Percentiles rank a stretch among this genome's conserved stretches.
Evolutionary conservation across 257 asterid species (phyloP).

Genomic region (Capsicum pubescens): DNA sequence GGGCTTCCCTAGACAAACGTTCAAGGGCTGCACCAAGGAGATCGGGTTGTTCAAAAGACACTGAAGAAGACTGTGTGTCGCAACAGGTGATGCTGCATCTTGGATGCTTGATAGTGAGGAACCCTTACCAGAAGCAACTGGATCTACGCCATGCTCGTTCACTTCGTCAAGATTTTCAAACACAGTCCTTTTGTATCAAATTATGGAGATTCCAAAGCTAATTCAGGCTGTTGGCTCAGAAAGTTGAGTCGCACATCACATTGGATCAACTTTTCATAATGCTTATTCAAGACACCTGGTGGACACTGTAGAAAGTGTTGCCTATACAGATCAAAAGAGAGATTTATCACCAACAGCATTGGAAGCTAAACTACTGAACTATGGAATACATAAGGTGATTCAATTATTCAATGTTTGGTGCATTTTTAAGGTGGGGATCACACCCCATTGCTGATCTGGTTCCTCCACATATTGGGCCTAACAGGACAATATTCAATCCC

Average conservation of each 20-base stretch:
- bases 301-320: conserved; percentile 70
- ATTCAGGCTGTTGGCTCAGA: conserved; percentile 69
- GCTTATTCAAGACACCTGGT: conserved; percentile 70
- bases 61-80: conserved; percentile 50
- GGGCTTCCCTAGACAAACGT: conserved; percentile 46
- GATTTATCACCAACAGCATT: conserved; percentile 8
- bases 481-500: not conserved
- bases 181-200: conserved; percentile 55
- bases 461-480: not conserved
- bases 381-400: conserved; percentile 4
- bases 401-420: not conserved
- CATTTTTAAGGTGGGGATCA: conserved; percentile 23
- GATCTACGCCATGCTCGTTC: conserved; percentile 40
- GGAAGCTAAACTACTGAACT: not conserved
- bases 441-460: not conserved
- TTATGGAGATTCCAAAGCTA: conserved; percentile 55
- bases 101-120: conserved; percentile 49
- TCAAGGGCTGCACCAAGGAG: conserved; percentile 33
- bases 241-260: conserved; percentile 63
- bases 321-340: conserved; percentile 51
- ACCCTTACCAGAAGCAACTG: conserved; percentile 40
- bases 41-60: conserved; percentile 43
- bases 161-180: conserved; percentile 55
- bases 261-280: conserved; percentile 80
- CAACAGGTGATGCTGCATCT: conserved; percentile 53